Base-by-base conservation (phyloP, 169 alveolate species). In the Neospora caninum region DNA sequence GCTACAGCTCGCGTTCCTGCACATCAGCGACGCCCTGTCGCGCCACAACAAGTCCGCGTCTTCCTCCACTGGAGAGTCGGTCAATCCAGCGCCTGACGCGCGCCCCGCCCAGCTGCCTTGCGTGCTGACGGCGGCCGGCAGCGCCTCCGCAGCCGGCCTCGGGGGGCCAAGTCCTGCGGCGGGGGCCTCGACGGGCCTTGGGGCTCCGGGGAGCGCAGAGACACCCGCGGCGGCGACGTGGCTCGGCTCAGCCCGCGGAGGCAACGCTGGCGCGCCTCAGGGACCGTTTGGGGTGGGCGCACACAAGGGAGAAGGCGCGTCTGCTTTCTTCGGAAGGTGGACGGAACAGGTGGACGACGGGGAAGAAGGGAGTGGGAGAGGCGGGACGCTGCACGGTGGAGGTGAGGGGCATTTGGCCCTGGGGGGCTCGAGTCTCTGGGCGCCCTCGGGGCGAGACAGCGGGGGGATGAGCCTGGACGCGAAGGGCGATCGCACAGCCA, bases 1-100 rank as follows among this genome's bases (percentile, higher is more conserved):
- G 36, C 43, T 89, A n/a, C 93, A 89, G 93, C 93, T 89, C 53
- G 93, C 93, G 42, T 67, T 88, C 25, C 93, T 88, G 34, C 93
- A 88, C 83, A 43, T 88, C 38, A 20, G 58, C 36, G 93, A 88
- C 41, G 93, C 93, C 31, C 53, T 88, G 86, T 31, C 86, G 27
- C 93, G 93, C 29, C 86, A 78, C 45, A 38, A n/a, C 45, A 78
- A 78, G 42, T 7, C 86, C 31, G 73, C 27, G 27, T 53, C 64
- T 18, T 53, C 73, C 73, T 16, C 73, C 34, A 13, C 84, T 22
- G 84, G 45, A 18, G 84, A 73, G 16, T 13, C 39, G 16, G 84
- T n/a, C 43, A 73, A 31, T 73, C 49, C 43, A 20, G 10, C 80
- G 38, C 38, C 80, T 16, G 84, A 31, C 43, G 84, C 49, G 39